Evolutionary conservation across 257 asterid genomes (phyloP).

Genomic region (Hygrophila difformis): DNA sequence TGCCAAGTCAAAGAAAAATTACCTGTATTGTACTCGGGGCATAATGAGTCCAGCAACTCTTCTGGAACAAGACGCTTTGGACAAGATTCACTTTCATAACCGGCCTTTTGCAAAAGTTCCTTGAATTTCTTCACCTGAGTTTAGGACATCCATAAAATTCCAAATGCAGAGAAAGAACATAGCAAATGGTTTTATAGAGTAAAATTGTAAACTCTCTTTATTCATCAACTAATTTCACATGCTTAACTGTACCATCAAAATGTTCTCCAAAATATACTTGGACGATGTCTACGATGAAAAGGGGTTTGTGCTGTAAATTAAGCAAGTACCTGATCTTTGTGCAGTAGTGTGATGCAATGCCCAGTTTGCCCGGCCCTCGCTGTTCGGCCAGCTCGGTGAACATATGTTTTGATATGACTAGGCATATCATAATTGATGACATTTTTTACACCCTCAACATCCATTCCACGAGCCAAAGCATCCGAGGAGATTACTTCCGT

Average conservation of each 20-base stretch:
- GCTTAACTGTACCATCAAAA: too few species aligned
- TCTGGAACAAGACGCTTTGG: slow-evolving; percentile 43
- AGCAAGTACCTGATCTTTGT: slow-evolving; percentile 53
- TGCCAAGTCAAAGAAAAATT: slow-evolving; percentile 8
- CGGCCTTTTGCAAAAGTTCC: slow-evolving; percentile 61
- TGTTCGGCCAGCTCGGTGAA: slow-evolving; percentile 63
- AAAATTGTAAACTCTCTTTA: too few species aligned
- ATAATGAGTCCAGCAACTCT: slow-evolving; percentile 51
- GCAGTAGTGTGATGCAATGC: slow-evolving; percentile 67
- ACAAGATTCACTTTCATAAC: slow-evolving; percentile 47
- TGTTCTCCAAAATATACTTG: too few species aligned
- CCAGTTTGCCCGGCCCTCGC: slow-evolving; percentile 7
- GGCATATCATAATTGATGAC: slow-evolving; percentile 90
- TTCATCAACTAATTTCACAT: too few species aligned
- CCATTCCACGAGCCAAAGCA: slow-evolving; percentile 96
- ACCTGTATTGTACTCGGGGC: slow-evolving; percentile 48
- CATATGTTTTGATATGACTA: slow-evolving; percentile 57
- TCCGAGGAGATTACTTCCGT: slow-evolving; percentile 73
- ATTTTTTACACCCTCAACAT: slow-evolving; percentile 56
- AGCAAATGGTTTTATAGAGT: background rate
- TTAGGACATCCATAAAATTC: slow-evolving; percentile 9
- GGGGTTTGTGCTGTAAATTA: too few species aligned
- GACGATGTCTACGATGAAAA: too few species aligned
- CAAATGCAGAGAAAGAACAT: background rate
- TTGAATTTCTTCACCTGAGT: slow-evolving; percentile 60